Base-by-base conservation (phyloP, 2,329 filamentous ascomycete genomes). In the Botrytis sinoallii region DNA sequence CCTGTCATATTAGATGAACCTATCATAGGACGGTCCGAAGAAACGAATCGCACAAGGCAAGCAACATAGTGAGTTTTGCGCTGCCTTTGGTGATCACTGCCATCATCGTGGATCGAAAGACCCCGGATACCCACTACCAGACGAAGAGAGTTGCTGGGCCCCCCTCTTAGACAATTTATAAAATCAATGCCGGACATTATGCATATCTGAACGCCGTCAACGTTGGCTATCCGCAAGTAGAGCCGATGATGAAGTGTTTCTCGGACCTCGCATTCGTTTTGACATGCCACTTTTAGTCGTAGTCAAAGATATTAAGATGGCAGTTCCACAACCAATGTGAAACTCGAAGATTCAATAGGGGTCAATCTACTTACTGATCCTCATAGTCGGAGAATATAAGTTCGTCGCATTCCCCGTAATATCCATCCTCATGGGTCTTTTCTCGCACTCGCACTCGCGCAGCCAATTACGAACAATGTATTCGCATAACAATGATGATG, bases 191-290 rank as follows among this genome's bases (percentile, higher is more conserved):
- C 52, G 14, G 52, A 29, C n/a, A 18, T 57, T 18, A 57, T 29
- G 52, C n/a, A 32, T 18, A 57, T 57, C 14, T 29, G n/a, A 63
- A 63, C 14, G 60, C 38, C 35, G 38, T 42, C 60, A 12, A 63
- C 12, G 25, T 3, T n/a, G n/a, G 38, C 35, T 63, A 29, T n/a
- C 14, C 60, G 38, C 22, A 40, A 63, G 35, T 42, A n/a, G 22
- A 63, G 60, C 35, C 35, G 60, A n/a, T 63, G 9, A 18, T 9
- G 35, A 63, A 42, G 60, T 25, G 12, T 18, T 40, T 63, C 52
- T 63, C 60, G 60, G 60, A 42, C 25, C 38, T 64, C 61, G 61
- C 61, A 64, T 42, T 64, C n/a, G 61, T n/a, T 42, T 29, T 64
- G 4, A 40, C 61, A 40, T 64, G 25, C 25, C 38, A 44, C 25